Conservation (phyloP, 78 protist species). For the Dictyostelium firmibasis region DNA sequence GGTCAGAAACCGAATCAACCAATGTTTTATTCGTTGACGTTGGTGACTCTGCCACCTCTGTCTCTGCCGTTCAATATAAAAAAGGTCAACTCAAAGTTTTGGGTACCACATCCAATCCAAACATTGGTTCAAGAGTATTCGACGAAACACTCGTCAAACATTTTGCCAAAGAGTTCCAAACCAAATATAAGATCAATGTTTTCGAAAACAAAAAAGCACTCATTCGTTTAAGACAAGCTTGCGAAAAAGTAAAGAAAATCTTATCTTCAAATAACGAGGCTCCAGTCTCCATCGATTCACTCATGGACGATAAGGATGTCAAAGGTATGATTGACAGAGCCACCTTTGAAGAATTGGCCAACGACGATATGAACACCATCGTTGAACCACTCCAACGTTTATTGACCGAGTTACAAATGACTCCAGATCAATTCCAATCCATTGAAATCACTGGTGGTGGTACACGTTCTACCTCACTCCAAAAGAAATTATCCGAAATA, state of each 20-base stretch:
- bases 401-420: conserved; percentile 39
- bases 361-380: conserved; percentile 58
- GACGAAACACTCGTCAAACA: conserved; percentile 79
- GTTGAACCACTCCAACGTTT: conserved; percentile 40
- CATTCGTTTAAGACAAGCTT: conserved; percentile 84
- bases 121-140: conserved; percentile 91
- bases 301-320: conserved; percentile 93
- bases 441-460: conserved; percentile 92
- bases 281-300: conserved; percentile 90
- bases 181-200: conserved; percentile 90
- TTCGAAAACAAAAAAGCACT: conserved; percentile 77
- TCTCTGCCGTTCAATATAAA: conserved; percentile 81
- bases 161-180: conserved; percentile 78
- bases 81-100: conserved; percentile 90
- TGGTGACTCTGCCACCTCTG: conserved; percentile 90
- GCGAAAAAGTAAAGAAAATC: conserved; percentile 92
- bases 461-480: conserved; percentile 86
- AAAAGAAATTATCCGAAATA: conserved; percentile 37
- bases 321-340: conserved; percentile 52
- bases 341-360: conserved; percentile 81
- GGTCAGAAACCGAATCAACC: conserved; percentile 85
- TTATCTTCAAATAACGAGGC: conserved; percentile 84
- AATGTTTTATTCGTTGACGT: conserved; percentile 91
- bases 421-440: conserved; percentile 77
- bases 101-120: conserved; percentile 67